A percentile compares a stretch with the other conserved stretches of the same genome.
Evolutionary conservation across 768 basidiomycete genomes (phyloP).

Genomic region (Suillus decipiens): DNA sequence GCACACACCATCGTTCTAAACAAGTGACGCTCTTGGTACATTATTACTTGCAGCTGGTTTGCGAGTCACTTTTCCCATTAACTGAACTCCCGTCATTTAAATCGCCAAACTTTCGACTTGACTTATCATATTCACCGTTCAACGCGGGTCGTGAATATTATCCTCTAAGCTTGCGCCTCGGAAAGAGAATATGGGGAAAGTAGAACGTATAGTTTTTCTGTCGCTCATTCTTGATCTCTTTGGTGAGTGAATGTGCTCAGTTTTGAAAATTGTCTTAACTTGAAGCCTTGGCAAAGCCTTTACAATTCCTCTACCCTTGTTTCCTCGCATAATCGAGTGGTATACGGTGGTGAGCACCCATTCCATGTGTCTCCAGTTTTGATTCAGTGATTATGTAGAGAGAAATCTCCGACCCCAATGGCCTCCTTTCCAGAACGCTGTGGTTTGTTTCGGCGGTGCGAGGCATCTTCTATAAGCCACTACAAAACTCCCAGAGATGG

Average conservation of each 20-base stretch:
- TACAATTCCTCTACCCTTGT: constrained; percentile 93
- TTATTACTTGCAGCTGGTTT: constrained; percentile 2
- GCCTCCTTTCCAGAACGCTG: constrained; percentile 75
- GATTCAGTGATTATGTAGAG: constrained; percentile 42
- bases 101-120: background rate
- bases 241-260: constrained; percentile 40
- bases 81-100: background rate
- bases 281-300: constrained; percentile 59
- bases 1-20: background rate
- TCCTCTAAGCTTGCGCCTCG: background rate
- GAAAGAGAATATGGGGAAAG: constrained; percentile 50
- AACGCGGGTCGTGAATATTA: background rate
- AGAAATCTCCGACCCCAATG: constrained; percentile 68
- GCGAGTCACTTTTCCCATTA: background rate
- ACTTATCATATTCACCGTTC: background rate
- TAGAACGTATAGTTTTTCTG: constrained; percentile 85
- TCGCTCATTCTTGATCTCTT: constrained; percentile 90
- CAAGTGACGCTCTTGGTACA: background rate
- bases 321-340: constrained; percentile 97
- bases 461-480: constrained; percentile 60
- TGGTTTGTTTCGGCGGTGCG: constrained; percentile 65
- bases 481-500: constrained; percentile 75
- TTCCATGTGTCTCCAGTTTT: background rate
- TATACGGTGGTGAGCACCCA: constrained; percentile 63
- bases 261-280: background rate